A percentile compares a stretch with the other conserved stretches of the same genome.
These are phyloP conservation scores for Aspergillus nomiae DNA, from an alignment of 2,329 filamentous ascomycete genomes.

Conservation along the genomic window DNA sequence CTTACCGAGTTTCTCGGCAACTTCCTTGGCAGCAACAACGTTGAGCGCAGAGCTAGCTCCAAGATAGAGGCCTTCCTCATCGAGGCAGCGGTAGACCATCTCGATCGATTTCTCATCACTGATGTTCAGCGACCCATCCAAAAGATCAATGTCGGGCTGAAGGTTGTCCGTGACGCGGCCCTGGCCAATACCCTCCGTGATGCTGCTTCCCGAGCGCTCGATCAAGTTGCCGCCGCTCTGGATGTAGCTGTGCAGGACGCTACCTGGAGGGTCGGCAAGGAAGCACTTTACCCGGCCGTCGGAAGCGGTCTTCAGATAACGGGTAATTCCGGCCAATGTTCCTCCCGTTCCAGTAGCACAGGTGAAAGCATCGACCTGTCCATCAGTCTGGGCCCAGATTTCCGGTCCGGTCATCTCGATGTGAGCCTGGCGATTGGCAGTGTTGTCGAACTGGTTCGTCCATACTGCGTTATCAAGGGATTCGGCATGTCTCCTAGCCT, in stretches of 20 bases:
- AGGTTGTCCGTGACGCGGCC: constrained; percentile 96
- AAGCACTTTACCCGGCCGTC: constrained; percentile 79
- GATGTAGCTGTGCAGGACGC: constrained; percentile 90
- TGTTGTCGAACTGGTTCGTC: constrained; percentile 99
- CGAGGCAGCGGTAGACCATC: constrained; percentile 95
- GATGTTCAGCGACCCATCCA: constrained; percentile 84
- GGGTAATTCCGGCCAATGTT: constrained; percentile 83
- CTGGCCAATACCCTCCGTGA: constrained; percentile 97
- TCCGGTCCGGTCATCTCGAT: constrained; percentile 97
- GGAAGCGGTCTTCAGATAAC: constrained; percentile 83
- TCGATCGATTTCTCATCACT: constrained; percentile 92
- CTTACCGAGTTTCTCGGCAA: constrained; percentile 84
- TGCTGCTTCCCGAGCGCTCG: constrained; percentile 82
- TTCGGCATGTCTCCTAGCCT: constrained; percentile 88
- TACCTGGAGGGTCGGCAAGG: constrained; percentile 91
- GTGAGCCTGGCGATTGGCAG: constrained; percentile 88
- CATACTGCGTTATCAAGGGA: constrained; percentile 84
- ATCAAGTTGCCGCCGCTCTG: constrained; percentile 77
- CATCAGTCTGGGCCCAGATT: constrained; percentile 90
- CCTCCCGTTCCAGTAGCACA: constrained; percentile 93
- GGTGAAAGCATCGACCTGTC: constrained; percentile 88
- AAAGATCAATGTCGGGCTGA: constrained; percentile 74
- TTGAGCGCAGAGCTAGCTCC: constrained; percentile 93
- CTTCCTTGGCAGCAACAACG: constrained; percentile 91
- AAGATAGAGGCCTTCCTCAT: constrained; percentile 93